phyloP scores from a whole-genome alignment of 106 monocot species.

The Acorus gramineus region DNA sequence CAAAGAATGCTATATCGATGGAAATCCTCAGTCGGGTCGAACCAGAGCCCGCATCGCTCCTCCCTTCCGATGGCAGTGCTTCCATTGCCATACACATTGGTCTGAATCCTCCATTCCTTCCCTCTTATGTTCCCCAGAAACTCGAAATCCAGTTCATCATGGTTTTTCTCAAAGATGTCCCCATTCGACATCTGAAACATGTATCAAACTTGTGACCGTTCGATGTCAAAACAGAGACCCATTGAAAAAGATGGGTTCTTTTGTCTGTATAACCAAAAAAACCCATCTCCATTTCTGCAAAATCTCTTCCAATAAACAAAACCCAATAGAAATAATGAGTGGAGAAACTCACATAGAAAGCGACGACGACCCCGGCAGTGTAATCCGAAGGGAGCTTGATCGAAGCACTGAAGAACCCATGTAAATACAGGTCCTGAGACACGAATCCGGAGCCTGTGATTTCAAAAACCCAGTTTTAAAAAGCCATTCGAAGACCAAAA shows the following conservation, averaged over 20 bases:
- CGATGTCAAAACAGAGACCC: too few species aligned
- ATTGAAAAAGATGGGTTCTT: too few species aligned
- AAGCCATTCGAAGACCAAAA: background rate
- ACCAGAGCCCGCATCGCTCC: constrained; percentile 67
- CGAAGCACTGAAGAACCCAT: constrained; percentile 87
- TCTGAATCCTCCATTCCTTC: constrained; percentile 77
- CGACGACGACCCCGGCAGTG: constrained; percentile 85
- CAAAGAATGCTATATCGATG: constrained; percentile 74
- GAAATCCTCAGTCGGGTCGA: constrained; percentile 75
- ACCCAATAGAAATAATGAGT: background rate
- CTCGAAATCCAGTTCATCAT: constrained; percentile 70
- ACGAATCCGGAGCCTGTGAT: constrained; percentile 70
- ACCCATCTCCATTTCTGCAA: too few species aligned
- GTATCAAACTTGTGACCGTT: too few species aligned
- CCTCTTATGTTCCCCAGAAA: constrained; percentile 70
- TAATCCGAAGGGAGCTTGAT: constrained; percentile 81
- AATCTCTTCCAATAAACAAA: background rate
- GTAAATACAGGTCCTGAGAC: constrained; percentile 60
- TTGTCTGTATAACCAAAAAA: too few species aligned
- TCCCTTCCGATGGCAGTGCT: constrained; percentile 71
- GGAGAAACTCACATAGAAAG: constrained; percentile 58
- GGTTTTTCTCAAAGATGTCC: constrained; percentile 56
- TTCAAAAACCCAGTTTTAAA: background rate
- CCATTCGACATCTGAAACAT: constrained; percentile 67
- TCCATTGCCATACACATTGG: constrained; percentile 83